Conservation (phyloP, 139 green algal genomes). For the Asterochloris sp. region DNA sequence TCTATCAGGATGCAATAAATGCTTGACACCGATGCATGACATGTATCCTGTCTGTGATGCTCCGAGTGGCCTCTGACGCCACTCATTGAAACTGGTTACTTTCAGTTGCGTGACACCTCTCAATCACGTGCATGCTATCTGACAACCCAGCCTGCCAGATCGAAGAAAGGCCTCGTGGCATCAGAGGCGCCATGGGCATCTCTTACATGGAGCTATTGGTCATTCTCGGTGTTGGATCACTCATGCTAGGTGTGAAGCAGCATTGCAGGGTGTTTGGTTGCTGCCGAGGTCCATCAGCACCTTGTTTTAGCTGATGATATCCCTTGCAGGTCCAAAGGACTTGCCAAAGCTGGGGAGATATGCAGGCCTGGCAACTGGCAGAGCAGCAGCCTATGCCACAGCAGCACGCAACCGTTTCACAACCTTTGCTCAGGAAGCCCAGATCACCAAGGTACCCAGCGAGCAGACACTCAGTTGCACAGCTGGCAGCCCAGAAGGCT, state of each 20-base stretch:
- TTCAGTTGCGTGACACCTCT: too few relatives aligned
- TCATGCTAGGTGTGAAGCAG: not conserved
- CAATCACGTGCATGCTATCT: too few relatives aligned
- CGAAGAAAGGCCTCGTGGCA: too few relatives aligned
- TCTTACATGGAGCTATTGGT: slow-evolving; percentile 1
- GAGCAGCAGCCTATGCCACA: slow-evolving; percentile 8
- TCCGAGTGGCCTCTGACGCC: too few relatives aligned
- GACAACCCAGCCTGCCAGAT: too few relatives aligned
- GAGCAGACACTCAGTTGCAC: not conserved
- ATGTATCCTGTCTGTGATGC: too few relatives aligned
- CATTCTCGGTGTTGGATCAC: not conserved
- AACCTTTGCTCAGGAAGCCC: slow-evolving; percentile 3
- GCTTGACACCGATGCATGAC: too few relatives aligned
- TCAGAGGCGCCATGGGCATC: not conserved
- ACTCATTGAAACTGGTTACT: too few relatives aligned
- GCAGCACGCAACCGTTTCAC: not conserved
- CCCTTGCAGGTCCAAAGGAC: slow-evolving; percentile 4
- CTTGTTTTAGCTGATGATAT: not conserved
- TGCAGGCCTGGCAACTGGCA: not conserved
- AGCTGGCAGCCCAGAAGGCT: not conserved
- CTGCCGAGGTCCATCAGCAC: not conserved
- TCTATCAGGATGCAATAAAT: too few relatives aligned
- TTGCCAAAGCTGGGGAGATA: not conserved
- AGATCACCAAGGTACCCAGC: not conserved
- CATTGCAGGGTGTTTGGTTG: not conserved